phyloP scores from a whole-genome alignment of 2,329 filamentous ascomycete species.

The Hymenoscyphus linearis region DNA sequence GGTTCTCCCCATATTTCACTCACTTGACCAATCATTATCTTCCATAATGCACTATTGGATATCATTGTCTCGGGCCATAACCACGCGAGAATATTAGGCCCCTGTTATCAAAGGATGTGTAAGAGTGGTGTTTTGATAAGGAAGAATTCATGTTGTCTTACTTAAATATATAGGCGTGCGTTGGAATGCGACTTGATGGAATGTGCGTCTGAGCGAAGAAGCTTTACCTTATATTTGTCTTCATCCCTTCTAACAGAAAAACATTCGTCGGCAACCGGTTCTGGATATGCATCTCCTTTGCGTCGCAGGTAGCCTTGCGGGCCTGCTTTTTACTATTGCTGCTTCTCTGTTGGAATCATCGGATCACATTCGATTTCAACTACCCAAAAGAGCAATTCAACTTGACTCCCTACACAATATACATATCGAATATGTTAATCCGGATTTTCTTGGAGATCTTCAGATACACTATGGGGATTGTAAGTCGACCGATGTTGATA shows the following conservation, averaged over 20 bases:
- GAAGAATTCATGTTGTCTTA: not conserved
- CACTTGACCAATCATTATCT: not conserved
- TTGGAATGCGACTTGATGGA: not conserved
- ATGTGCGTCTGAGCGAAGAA: not conserved
- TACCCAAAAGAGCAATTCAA: not conserved
- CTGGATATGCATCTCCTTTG: not conserved
- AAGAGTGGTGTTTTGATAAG: not conserved
- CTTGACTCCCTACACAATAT: conserved; percentile 41
- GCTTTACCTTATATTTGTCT: not conserved
- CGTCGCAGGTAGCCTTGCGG: not conserved
- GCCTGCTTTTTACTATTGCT: not conserved
- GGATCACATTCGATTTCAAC: conserved; percentile 7
- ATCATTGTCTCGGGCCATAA: not conserved
- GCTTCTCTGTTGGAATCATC: not conserved
- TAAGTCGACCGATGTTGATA: conserved; percentile 53
- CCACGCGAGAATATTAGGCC: not conserved
- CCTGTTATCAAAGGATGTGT: not conserved
- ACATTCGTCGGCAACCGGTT: not conserved
- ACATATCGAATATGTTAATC: conserved; percentile 44
- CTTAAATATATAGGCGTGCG: too few relatives aligned
- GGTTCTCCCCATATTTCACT: not conserved
- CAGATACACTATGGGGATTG: conserved; percentile 56
- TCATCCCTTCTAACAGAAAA: not conserved
- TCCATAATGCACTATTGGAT: not conserved
- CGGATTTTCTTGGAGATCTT: conserved; percentile 32